Conservation (phyloP, 2,329 filamentous ascomycete species). For the Cryphonectria naterciae region DNA sequence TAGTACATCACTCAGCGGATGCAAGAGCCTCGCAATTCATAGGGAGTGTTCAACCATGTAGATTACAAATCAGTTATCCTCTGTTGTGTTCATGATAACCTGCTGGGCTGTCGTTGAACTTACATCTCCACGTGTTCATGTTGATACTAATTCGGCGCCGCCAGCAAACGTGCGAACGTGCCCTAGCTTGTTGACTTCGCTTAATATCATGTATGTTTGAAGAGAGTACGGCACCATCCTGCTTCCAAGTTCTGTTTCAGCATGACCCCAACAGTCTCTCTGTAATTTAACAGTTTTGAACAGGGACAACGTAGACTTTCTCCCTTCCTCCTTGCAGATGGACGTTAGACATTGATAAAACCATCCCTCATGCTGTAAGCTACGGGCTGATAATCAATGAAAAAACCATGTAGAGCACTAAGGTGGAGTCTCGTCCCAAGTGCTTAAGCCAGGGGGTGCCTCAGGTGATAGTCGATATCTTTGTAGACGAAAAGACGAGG, state of each 20-base stretch:
- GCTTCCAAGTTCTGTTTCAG: background rate
- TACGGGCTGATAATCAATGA: no score
- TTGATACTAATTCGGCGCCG: background rate
- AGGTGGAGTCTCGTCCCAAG: no score
- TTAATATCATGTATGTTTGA: background rate
- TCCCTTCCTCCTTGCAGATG: no score
- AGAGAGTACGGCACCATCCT: background rate
- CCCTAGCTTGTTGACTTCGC: background rate
- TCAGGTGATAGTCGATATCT: background rate
- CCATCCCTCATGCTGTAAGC: no score
- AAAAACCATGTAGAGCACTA: no score
- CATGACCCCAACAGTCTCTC: no score
- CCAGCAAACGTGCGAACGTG: background rate
- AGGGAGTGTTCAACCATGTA: background rate
- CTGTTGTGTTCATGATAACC: background rate
- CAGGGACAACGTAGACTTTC: no score
- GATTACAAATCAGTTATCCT: background rate
- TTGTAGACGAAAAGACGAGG: no score
- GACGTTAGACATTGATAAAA: no score
- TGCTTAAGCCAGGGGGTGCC: no score
- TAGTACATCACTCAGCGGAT: background rate
- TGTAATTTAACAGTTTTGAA: background rate
- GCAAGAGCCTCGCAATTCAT: background rate
- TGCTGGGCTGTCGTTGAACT: background rate
- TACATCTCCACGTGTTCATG: background rate